Conservation (phyloP, 129 eudicot genomes). For the Silybum marianum region DNA sequence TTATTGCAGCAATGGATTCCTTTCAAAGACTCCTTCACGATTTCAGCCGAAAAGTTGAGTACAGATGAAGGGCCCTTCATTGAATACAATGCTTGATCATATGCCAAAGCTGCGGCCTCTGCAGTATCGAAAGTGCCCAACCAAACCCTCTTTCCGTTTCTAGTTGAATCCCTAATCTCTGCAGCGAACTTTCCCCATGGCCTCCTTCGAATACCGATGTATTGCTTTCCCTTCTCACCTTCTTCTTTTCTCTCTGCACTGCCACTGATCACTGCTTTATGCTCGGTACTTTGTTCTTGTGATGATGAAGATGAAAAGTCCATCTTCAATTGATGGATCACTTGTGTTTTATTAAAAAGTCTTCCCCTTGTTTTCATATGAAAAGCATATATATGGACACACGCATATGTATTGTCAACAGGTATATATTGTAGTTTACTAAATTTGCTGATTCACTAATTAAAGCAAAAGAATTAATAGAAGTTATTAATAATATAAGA, state of each 20-base stretch:
- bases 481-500: background rate
- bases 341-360: constrained; percentile 8
- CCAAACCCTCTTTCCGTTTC: constrained; percentile 57
- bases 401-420: background rate
- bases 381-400: background rate
- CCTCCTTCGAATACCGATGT: constrained; percentile 48
- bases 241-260: constrained; percentile 19
- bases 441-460: constrained; percentile 21
- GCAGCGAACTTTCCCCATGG: constrained; percentile 68
- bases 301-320: constrained; percentile 22
- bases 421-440: background rate
- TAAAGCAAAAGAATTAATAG: background rate
- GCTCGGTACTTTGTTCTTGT: background rate
- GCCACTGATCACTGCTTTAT: constrained; percentile 12
- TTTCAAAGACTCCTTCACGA: constrained; percentile 41
- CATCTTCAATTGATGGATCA: constrained; percentile 12
- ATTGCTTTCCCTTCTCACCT: constrained; percentile 31
- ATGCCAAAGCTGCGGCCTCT: constrained; percentile 60
- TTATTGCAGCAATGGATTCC: constrained; percentile 12
- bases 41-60: constrained; percentile 39
- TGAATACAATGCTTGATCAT: constrained; percentile 53
- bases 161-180: constrained; percentile 54
- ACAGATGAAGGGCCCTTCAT: constrained; percentile 43
- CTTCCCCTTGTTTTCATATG: background rate
- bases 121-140: constrained; percentile 55